Evolutionary conservation across 495 filamentous ascomycete species (phyloP), one percentile per base, ranked within the genome.

Genomic region (Choiromyces venosus): DNA sequence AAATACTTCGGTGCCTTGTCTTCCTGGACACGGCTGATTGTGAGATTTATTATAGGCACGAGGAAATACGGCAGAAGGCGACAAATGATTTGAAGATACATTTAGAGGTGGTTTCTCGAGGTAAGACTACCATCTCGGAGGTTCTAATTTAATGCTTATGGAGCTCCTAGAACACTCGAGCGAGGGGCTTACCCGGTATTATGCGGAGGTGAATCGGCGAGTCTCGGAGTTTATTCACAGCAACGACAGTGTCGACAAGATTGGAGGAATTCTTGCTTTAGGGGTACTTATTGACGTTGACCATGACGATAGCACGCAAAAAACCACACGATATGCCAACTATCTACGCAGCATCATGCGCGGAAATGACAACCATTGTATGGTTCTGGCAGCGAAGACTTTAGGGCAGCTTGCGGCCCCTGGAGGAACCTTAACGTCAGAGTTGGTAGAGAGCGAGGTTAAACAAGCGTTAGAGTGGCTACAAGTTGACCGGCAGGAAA

Each of bases 391-490:
- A 19, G 93, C 95, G 65, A 87, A 90, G 76, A 93, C 93, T 16
- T 85, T 99, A 35, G 96, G 95, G 40, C 91, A 91, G 77, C 87
- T 99, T 66, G 96, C 94, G 73, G 89, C 90, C 74, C 96, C 95
- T 3, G 96, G 95, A 65, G 95, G 95, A 65, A 93, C 95, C 46
- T 86, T 99, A 69, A 97, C 96, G 46, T 95, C 95, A 2, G 96
- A 98, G 83, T 85, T 99, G 61, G 96, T 99, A 56, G 95, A 99
- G 77, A 92, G 93, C 73, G 96, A 99, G 81, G 92, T 98, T 61
- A 93, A 97, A 80, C 91, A 92, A 12, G 94, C 95, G 0, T 84
- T 98, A 56, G 95, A 99, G 84, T 97, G 92, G 91, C 86, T 99
- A 66, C 94, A 97, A 78, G 91, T 91, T n/a, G 96, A 97, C 75